Base-by-base conservation (phyloP, 139 green algal genomes). In the Chlamydomonas incerta region DNA sequence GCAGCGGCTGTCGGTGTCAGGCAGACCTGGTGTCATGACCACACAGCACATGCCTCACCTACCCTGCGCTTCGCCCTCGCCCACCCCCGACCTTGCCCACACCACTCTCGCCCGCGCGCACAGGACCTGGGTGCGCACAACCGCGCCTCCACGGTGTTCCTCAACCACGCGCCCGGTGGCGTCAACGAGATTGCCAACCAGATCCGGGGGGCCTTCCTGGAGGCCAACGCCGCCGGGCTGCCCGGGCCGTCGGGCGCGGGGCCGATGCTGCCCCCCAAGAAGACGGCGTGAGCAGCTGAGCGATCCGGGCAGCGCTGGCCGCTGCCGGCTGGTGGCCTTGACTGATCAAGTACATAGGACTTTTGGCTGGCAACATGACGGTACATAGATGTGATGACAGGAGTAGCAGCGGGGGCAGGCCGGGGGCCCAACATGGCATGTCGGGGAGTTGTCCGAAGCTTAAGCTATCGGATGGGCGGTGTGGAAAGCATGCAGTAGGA, bases 111-210 rank as follows among this genome's bases (percentile, higher is more conserved):
- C 9, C 67, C 20, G 11, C 13, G 52, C 72, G n/a, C 18, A 8
- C 77, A 84, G 77, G 94, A 96, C 60, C 80, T 97, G 0, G 95
- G 95, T 31, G 69, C 71, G 10, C 71, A 68, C 71, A 85, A 81
- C 84, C 82, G 82, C 23, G 41, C 82, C 34, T 91, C 89, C 71
- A 97, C 96, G 0, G 87, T 98, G 15, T 98, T 98, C 87, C 84
- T 98, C 31, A 95, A 95, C 41, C 91, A 96, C 83, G 77, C 82
- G 1, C 95, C 96, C 9, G 93, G 85, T 23, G 87, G 74, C 37
- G 86, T 98, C 26, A 81, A 28, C 24, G 95, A 98, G 62, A 83
- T 98, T 34, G 72, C 88, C 0, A 23, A 65, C 1, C 93, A 98
- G 90, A 87, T 91, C 72, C 68, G 80, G 31, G 55, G 28, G 29